Evolutionary conservation across 805 yeast genomes (phyloP), one percentile per base, ranked within the genome.

Genomic region (Candida krabiensis): DNA sequence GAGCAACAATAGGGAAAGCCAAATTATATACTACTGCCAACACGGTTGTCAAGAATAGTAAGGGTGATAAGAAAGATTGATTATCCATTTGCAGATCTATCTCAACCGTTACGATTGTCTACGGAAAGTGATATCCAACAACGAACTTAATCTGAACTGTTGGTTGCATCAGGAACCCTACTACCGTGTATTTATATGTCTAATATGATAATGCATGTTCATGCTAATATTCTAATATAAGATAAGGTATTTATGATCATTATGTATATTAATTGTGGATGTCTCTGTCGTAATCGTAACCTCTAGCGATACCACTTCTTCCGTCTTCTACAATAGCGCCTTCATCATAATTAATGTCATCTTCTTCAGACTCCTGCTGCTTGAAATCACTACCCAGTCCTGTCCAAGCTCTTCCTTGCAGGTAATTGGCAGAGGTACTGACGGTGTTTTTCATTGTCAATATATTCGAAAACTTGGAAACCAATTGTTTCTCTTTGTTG

Each of bases 271-370:
- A 19, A 7, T 28, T 22, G 11, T 28, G 32, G 12, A 41, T 30
- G 19, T 36, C 47, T 37, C 47, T 55, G 47, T 72, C 77, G 36
- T 58, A 65, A 30, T 69, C 74, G 53, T 91, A 93, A 2, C 93
- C 95, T 49, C 98, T 71, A 2, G 99, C 99, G 39, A 91, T 77
- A 27, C 99, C 99, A 2, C 76, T 70, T 32, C 83, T 70, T 1
- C 99, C 99, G 47, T 83, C 80, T 55, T 89, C 96, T 0, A 88
- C 73, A 0, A 70, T 60, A 0, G 97, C 95, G 27, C 95, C 96
- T n/a, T 73, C 78, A 32, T 66, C 69, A 15, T 41, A 47, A 35
- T 66, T 71, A 21, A 43, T 37, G n/a, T 68, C 77, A 5, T 61
- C 69, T 1, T 63, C 67, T 7, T 63, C 66, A 2, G 57, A 63